A percentile compares a stretch with the other conserved stretches of the same genome.
Conservation (phyloP, 371 early-diverging fungal genomes). For the Mortierella sp. region DNA sequence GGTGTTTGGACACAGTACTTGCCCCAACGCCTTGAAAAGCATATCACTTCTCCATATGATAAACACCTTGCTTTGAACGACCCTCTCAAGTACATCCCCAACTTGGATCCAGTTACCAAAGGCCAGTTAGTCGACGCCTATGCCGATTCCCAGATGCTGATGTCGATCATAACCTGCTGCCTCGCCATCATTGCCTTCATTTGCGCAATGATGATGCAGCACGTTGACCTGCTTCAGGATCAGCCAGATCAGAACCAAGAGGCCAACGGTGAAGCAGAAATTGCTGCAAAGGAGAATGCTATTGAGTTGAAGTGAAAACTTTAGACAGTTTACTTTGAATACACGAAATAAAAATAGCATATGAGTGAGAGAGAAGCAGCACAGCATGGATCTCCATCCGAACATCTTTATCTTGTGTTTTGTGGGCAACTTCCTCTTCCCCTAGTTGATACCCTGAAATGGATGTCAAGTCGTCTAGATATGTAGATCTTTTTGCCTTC, state of each 20-base stretch:
- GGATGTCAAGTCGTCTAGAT: too few relatives aligned
- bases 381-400: too few relatives aligned
- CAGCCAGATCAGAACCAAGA: constrained; percentile 17
- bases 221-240: constrained; percentile 23
- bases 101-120: constrained; percentile 33
- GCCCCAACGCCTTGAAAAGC: constrained; percentile 46
- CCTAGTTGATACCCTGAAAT: too few relatives aligned
- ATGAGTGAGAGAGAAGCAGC: too few relatives aligned
- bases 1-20: constrained; percentile 59
- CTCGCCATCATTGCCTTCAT: constrained; percentile 16
- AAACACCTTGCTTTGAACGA: constrained; percentile 31
- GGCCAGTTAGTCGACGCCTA: constrained; percentile 47
- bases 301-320: neutral
- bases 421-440: too few relatives aligned
- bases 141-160: constrained; percentile 40
- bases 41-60: constrained; percentile 54
- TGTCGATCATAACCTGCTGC: constrained; percentile 43
- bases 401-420: too few relatives aligned
- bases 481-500: too few relatives aligned
- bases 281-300: neutral
- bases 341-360: too few relatives aligned
- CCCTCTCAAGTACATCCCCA: constrained; percentile 22
- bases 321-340: too few relatives aligned
- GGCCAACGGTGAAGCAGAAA: neutral
- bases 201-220: constrained; percentile 17